Evolutionary conservation across 768 basidiomycete species (phyloP).

Genomic region (Leucosporidium creatinivorum): DNA sequence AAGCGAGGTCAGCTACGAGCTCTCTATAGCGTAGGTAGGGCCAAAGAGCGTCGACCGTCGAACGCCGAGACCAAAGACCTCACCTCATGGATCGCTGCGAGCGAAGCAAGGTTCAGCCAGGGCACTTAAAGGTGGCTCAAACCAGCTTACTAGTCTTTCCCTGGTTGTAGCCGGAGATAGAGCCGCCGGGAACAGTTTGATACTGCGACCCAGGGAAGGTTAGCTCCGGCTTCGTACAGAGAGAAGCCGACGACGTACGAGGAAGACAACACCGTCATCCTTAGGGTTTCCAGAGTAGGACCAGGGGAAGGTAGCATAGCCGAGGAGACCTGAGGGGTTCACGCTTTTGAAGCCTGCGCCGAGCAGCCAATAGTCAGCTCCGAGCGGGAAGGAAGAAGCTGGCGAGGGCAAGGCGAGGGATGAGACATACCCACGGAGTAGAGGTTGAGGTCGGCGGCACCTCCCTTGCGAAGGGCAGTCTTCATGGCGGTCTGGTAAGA

Average conservation of each 20-base stretch:
- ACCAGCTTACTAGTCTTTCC: background rate
- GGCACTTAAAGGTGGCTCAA: no score
- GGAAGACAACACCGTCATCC: background rate
- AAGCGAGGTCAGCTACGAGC: no score
- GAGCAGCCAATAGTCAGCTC: background rate
- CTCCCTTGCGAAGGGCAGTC: background rate
- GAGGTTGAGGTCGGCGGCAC: no score
- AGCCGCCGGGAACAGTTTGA: background rate
- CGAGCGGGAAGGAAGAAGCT: no score
- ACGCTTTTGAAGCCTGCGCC: background rate
- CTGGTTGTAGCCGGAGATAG: background rate
- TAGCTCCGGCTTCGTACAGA: no score
- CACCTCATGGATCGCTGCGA: no score
- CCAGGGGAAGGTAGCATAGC: background rate
- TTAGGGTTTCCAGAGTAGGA: background rate
- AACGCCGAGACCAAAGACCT: no score
- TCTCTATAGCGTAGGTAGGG: no score
- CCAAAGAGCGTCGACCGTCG: no score
- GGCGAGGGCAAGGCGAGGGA: no score
- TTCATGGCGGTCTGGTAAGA: conserved; percentile 1
- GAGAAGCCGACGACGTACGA: background rate
- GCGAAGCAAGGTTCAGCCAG: no score
- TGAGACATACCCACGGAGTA: no score
- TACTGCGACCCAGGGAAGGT: background rate
- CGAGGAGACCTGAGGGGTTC: background rate